Conservation (phyloP, 1,284 basidiomycete species). For the Coniophora puteana region DNA sequence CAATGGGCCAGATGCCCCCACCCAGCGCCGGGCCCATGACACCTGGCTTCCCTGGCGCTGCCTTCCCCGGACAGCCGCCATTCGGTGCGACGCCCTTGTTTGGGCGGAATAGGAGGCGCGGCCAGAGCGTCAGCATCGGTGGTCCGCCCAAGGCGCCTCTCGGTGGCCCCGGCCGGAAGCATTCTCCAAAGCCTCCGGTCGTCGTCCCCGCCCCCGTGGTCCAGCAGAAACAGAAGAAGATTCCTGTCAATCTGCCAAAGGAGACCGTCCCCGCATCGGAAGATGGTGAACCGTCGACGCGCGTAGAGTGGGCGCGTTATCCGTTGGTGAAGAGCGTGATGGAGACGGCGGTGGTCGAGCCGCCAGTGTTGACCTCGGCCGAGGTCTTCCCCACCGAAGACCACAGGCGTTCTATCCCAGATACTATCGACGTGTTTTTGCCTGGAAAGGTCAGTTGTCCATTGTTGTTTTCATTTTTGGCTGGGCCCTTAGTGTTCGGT, state of each 20-base stretch:
- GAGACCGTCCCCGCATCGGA: slow-evolving; percentile 49
- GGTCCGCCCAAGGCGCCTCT: slow-evolving; percentile 79
- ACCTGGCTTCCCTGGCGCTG: slow-evolving; percentile 62
- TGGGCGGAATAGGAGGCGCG: slow-evolving; percentile 52
- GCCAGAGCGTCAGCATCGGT: slow-evolving; percentile 64
- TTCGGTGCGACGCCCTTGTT: slow-evolving; percentile 49
- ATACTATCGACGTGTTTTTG: slow-evolving; percentile 72
- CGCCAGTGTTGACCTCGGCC: slow-evolving; percentile 48
- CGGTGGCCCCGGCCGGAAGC: slow-evolving; percentile 72
- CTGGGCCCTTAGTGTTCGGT: slow-evolving; percentile 11
- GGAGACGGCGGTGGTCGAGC: slow-evolving; percentile 32
- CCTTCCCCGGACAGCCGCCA: slow-evolving; percentile 46
- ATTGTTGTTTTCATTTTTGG: slow-evolving; percentile 6
- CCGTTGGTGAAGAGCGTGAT: slow-evolving; percentile 46
- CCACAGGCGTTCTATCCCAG: slow-evolving; percentile 52
- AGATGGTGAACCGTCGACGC: slow-evolving; percentile 40
- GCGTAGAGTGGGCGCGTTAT: slow-evolving; percentile 58
- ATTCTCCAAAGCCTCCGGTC: slow-evolving; percentile 57
- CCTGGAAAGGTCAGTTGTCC: slow-evolving; percentile 64
- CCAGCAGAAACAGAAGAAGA: slow-evolving; percentile 56
- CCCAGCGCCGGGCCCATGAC: slow-evolving; percentile 56
- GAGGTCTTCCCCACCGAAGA: slow-evolving; percentile 61
- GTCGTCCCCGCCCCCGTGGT: slow-evolving; percentile 23
- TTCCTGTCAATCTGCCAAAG: slow-evolving; percentile 67
- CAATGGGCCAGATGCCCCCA: slow-evolving; percentile 55